Conservation (phyloP, 768 basidiomycete genomes). For the Sarcodon aspratus region DNA sequence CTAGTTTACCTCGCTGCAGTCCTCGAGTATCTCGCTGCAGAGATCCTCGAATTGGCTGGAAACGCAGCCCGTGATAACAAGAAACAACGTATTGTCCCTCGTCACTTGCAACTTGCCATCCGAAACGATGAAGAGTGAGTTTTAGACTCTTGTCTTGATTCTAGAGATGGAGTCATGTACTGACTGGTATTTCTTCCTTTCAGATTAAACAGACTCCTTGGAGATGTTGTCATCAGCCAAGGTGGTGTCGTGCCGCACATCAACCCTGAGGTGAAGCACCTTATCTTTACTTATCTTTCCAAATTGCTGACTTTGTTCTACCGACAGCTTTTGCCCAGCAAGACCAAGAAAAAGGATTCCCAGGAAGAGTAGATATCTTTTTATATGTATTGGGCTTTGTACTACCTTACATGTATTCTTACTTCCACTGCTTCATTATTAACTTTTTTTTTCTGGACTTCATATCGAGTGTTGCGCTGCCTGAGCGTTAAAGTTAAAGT, state of each 20-base stretch:
- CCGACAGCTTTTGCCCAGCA: conserved; percentile 29
- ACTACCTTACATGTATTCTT: conserved; percentile 2
- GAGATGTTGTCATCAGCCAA: conserved; percentile 85
- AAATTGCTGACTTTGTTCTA: neutral
- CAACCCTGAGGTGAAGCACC: conserved; percentile 35
- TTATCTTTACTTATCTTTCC: neutral
- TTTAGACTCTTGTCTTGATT: neutral
- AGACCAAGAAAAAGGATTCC: conserved; percentile 37
- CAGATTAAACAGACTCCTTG: conserved; percentile 61
- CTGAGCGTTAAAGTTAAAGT: no score
- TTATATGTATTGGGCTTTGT: conserved; percentile 8
- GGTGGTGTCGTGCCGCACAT: conserved; percentile 90
- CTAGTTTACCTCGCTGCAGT: conserved; percentile 87
- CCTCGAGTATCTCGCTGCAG: conserved; percentile 86
- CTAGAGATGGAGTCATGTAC: neutral
- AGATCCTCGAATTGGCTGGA: conserved; percentile 89
- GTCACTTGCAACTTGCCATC: conserved; percentile 91
- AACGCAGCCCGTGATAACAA: conserved; percentile 87
- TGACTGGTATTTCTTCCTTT: conserved; percentile 1
- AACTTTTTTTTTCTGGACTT: neutral
- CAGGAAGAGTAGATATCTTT: conserved; percentile 28
- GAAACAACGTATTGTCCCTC: conserved; percentile 92
- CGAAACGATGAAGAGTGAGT: conserved; percentile 85
- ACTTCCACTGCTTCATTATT: neutral
- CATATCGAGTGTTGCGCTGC: neutral